phyloP scores from a whole-genome alignment of 306 rosid species.

The Lathyrus oleraceus region DNA sequence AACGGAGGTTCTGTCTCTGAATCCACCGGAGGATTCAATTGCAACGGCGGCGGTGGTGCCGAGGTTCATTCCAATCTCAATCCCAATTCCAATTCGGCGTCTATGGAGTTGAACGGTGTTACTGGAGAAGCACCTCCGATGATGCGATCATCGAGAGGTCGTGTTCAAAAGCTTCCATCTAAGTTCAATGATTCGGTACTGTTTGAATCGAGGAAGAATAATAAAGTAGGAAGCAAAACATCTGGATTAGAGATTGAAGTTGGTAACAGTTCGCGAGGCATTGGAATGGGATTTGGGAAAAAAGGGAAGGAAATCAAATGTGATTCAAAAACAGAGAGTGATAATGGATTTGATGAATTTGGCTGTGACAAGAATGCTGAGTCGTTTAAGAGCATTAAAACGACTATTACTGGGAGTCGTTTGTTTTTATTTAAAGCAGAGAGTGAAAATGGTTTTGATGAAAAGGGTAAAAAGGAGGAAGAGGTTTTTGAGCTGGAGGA shows the following conservation, averaged over 20 bases:
- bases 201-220: slow-evolving; percentile 43
- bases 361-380: slow-evolving; percentile 22
- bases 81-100: slow-evolving; percentile 21
- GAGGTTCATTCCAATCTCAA: slow-evolving; percentile 42
- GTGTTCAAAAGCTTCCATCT: slow-evolving; percentile 59
- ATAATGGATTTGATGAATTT: background rate
- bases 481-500: slow-evolving; percentile 56
- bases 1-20: slow-evolving; percentile 20
- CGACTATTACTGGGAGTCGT: slow-evolving; percentile 17
- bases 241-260: slow-evolving; percentile 30
- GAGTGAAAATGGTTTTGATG: slow-evolving; percentile 18
- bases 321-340: background rate
- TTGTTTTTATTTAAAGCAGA: slow-evolving; percentile 29
- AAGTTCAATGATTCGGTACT: slow-evolving; percentile 59
- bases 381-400: slow-evolving; percentile 32
- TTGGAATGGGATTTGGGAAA: slow-evolving; percentile 28
- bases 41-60: background rate
- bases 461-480: slow-evolving; percentile 43
- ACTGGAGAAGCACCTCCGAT: slow-evolving; percentile 33
- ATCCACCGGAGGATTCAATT: slow-evolving; percentile 34
- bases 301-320: slow-evolving; percentile 25
- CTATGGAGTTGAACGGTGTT: slow-evolving; percentile 31
- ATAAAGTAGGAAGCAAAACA: slow-evolving; percentile 28
- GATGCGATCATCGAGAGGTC: slow-evolving; percentile 60
- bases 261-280: slow-evolving; percentile 21